Conservation (phyloP, 192 early-diverging fungal species). For the Coemansia sp. region DNA sequence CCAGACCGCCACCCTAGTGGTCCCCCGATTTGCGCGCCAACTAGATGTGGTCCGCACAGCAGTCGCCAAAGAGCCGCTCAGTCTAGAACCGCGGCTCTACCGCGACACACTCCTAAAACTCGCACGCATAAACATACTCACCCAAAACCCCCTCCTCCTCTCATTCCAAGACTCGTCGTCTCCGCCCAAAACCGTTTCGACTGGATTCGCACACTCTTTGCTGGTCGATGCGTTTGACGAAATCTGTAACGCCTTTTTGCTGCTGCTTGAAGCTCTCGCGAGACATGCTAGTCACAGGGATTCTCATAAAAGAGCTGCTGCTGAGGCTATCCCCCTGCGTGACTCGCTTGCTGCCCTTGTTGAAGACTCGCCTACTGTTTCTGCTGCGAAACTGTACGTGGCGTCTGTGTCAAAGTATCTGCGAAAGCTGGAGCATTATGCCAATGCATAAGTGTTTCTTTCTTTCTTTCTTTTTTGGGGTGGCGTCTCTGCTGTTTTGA, state of each 20-base stretch:
- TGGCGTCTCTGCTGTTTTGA: too few species aligned
- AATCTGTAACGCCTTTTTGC: conserved; percentile 33
- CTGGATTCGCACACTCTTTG: neutral
- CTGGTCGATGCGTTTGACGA: conserved; percentile 33
- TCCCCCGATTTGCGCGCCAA: conserved; percentile 45
- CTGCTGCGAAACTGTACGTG: neutral
- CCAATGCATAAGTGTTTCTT: neutral
- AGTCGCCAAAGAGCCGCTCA: conserved; percentile 44
- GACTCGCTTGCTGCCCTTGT: conserved; percentile 21
- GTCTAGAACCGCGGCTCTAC: conserved; percentile 49
- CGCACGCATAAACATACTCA: conserved; percentile 29
- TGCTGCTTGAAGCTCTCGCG: conserved; percentile 47
- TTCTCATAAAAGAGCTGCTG: conserved; percentile 27
- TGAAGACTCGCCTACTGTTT: neutral
- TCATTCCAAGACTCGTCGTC: neutral
- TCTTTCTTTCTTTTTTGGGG: too few species aligned
- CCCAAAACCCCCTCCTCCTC: conserved; percentile 2
- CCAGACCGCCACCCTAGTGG: conserved; percentile 37
- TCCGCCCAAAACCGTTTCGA: neutral
- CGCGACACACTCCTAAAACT: conserved; percentile 50
- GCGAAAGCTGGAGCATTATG: conserved; percentile 38
- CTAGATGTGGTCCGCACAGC: conserved; percentile 41
- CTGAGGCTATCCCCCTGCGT: conserved; percentile 29
- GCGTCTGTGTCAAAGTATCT: conserved; percentile 21
- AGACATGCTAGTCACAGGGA: conserved; percentile 47